Evolutionary conservation across 441 rosid genomes (phyloP), one percentile per base, ranked within the genome.

Genomic region (Geranium incanum): DNA sequence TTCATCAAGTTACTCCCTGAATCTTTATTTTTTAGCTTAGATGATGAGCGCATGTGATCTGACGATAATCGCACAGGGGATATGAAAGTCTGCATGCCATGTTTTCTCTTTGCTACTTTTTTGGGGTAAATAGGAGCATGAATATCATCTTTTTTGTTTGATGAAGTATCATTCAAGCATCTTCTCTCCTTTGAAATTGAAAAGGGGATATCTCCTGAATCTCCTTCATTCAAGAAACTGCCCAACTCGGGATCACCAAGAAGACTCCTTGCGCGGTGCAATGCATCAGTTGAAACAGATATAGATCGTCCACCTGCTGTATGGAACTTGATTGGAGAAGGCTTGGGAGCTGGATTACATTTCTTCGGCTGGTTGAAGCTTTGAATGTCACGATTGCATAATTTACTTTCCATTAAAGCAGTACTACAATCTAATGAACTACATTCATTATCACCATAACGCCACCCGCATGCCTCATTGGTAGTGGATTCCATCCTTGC

Each of bases 291-390:
- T 11, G 98, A 93, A 77, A 95, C 90, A 19, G 94, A 89, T 75
- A 93, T 79, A 68, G 95, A 86, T 86, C 87, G 88, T 38, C 97
- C 97, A 74, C 93, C 90, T 36, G 97, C 99, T 64, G 99, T 92
- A 43, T 85, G 92, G 81, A 95, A 92, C 82, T 83, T 90, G 72
- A 89, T 80, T 63, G 87, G 82, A 75, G 95, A 85, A 9, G 82
- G 81, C 76, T 75, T 85, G n/a, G 81, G 63, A 73, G 73, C 70
- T 66, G 85, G 71, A 80, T 69, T 74, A 36, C 71, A 69, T 37
- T 76, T 39, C 57, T 84, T 83, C n/a, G 79, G 45, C 38, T 70
- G 78, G 78, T 75, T 69, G 36, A 55, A 15, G 50, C 78, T 75
- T 68, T 76, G 74, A 78, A 65, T 77, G 55, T 43, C 76, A 62